Conservation (phyloP, 495 filamentous ascomycete species). For the Diplogelasinospora grovesii region DNA sequence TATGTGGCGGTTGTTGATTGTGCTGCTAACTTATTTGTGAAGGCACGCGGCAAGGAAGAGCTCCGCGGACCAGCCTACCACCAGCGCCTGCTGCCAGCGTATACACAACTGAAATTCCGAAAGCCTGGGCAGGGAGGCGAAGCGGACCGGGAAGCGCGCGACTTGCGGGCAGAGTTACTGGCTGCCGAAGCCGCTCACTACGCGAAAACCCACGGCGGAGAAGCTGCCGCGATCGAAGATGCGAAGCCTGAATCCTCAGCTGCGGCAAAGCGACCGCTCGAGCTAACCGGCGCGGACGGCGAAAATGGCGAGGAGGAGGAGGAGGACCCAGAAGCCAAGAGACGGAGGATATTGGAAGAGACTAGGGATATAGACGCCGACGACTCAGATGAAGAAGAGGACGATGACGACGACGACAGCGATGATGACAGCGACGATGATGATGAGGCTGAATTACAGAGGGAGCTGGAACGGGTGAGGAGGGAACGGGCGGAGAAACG, state of each 20-base stretch:
- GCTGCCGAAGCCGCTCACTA: slow-evolving; percentile 82
- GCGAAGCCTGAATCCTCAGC: slow-evolving; percentile 30
- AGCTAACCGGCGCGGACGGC: slow-evolving; percentile 32
- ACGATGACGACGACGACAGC: slow-evolving; percentile 56
- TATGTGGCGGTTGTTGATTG: no score
- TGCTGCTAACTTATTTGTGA: slow-evolving; percentile 18
- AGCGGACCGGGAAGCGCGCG: slow-evolving; percentile 63
- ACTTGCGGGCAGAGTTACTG: slow-evolving; percentile 86
- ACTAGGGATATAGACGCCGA: slow-evolving; percentile 88
- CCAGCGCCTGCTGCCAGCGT: slow-evolving; percentile 87
- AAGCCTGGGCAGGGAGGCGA: slow-evolving; percentile 86
- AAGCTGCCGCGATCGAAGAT: slow-evolving; percentile 24
- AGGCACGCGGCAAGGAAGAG: slow-evolving; percentile 93
- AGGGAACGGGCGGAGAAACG: slow-evolving; percentile 79
- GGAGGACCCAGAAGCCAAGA: slow-evolving; percentile 77
- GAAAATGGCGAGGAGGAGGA: slow-evolving; percentile 41
- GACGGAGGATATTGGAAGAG: slow-evolving; percentile 80
- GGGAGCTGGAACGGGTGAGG: slow-evolving; percentile 93
- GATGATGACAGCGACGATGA: slow-evolving; percentile 77
- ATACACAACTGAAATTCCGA: slow-evolving; percentile 83
- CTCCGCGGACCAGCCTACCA: slow-evolving; percentile 92
- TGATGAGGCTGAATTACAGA: slow-evolving; percentile 80
- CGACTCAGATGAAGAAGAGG: slow-evolving; percentile 55
- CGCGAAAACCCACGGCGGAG: slow-evolving; percentile 68
- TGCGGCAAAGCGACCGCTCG: slow-evolving; percentile 60